A percentile compares a stretch with the other conserved stretches of the same genome.
Evolutionary conservation across 1,284 basidiomycete genomes (phyloP).

Genomic region (Ustilago sp.): DNA sequence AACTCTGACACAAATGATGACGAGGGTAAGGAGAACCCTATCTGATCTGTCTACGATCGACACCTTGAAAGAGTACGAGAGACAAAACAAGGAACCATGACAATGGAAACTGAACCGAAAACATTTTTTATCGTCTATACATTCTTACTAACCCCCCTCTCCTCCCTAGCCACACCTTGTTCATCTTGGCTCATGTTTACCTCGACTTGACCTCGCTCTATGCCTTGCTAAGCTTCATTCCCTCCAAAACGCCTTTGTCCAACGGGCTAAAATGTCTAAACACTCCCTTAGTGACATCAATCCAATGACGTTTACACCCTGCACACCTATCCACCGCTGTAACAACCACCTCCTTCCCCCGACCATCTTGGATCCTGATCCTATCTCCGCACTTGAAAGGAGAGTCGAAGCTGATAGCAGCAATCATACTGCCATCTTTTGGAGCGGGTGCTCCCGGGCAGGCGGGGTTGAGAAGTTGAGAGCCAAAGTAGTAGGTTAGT

Average conservation of each 20-base stretch:
- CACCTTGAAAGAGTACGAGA: background rate
- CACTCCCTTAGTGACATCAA: conserved; percentile 54
- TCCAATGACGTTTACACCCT: conserved; percentile 23
- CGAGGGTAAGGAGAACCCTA: background rate
- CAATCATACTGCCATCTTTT: conserved; percentile 32
- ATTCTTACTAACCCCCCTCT: background rate
- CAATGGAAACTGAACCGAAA: background rate
- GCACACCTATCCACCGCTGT: conserved; percentile 40
- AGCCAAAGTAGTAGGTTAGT: conserved; percentile 37
- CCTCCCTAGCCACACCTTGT: too few relatives aligned
- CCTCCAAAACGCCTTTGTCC: conserved; percentile 26
- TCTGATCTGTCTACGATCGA: background rate
- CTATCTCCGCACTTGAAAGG: conserved; percentile 43
- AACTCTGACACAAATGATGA: background rate
- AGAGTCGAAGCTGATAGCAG: conserved; percentile 31
- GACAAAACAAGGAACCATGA: background rate
- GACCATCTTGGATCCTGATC: conserved; percentile 14
- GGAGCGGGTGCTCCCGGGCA: conserved; percentile 24
- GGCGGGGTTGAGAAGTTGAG: conserved; percentile 33
- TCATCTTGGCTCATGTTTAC: too few relatives aligned
- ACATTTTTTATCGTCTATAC: background rate
- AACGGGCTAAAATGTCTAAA: conserved; percentile 23
- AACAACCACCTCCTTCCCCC: conserved; percentile 18
- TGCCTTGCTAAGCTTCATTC: conserved; percentile 22
- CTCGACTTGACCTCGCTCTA: background rate